phyloP scores from a whole-genome alignment of 352 stramenopile species.

The Globisporangium camurandrum region DNA sequence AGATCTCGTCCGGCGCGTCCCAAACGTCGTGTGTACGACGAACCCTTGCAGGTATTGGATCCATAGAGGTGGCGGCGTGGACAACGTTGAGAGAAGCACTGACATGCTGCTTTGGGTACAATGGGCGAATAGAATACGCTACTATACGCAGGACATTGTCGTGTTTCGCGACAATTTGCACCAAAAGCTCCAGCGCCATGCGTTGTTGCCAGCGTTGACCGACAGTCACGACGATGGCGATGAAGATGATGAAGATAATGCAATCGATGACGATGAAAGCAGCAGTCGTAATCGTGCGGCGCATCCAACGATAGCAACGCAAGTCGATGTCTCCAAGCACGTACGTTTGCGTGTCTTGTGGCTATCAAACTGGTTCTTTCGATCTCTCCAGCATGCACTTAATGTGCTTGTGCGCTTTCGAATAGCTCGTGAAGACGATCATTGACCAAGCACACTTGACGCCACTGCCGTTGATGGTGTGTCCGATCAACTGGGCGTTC shows the following conservation, averaged over 20 bases:
- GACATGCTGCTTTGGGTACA: not conserved
- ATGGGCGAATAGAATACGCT: constrained; percentile 51
- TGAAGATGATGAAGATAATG: constrained; percentile 13
- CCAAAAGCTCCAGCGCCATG: constrained; percentile 87
- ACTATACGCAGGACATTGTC: constrained; percentile 91
- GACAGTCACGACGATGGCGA: constrained; percentile 18
- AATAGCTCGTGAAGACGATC: constrained; percentile 77
- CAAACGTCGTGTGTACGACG: constrained; percentile 76
- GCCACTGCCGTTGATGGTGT: constrained; percentile 78
- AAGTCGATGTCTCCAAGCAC: constrained; percentile 79
- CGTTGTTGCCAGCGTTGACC: constrained; percentile 49
- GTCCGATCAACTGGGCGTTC: constrained; percentile 93
- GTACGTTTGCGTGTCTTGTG: constrained; percentile 17
- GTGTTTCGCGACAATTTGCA: constrained; percentile 90
- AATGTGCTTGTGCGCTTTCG: not conserved
- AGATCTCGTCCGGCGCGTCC: constrained; percentile 59
- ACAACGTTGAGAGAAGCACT: not conserved
- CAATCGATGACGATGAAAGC: constrained; percentile 4
- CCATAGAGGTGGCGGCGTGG: no score
- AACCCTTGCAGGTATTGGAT: constrained; percentile 82
- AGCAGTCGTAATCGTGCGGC: not conserved
- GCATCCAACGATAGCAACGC: constrained; percentile 13
- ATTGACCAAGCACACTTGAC: constrained; percentile 92
- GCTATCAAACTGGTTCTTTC: not conserved
- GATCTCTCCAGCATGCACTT: not conserved